These are phyloP conservation scores for Gossypium ekmanianum DNA, from an alignment of 345 rosid species.

Conservation along the genomic window DNA sequence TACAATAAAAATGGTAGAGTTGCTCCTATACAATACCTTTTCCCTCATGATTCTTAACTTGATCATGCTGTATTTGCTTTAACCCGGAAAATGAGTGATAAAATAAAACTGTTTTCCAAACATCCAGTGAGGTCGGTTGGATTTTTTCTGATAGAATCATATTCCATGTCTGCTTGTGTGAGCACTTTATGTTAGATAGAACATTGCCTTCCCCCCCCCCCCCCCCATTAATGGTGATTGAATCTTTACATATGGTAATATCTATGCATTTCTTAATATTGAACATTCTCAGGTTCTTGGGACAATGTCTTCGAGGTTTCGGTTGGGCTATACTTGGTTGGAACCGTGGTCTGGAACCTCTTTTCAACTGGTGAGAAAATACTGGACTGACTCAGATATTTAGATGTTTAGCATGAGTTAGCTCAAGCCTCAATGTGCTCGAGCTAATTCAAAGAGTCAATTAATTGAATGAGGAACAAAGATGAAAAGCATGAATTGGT, in stretches of 20 bases:
- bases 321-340: constrained; percentile 79
- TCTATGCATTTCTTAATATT: not conserved
- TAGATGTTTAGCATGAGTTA: not conserved
- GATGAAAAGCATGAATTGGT: not conserved
- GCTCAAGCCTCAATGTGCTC: constrained; percentile 17
- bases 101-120: not conserved
- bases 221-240: not conserved
- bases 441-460: constrained; percentile 7
- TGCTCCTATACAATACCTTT: not conserved
- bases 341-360: constrained; percentile 81
- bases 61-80: not conserved
- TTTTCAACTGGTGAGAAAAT: constrained; percentile 92
- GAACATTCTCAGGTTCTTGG: constrained; percentile 70
- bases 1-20: not conserved
- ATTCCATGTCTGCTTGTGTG: not conserved
- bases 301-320: constrained; percentile 88
- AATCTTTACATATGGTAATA: constrained; percentile 3
- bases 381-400: constrained; percentile 41
- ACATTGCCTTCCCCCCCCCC: not conserved
- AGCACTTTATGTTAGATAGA: not conserved
- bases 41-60: not conserved
- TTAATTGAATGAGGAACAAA: constrained; percentile 11
- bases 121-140: not conserved
- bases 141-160: not conserved
- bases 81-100: not conserved